Base-by-base conservation (phyloP, 2,329 filamentous ascomycete species). In the Cordyceps cicadae region DNA sequence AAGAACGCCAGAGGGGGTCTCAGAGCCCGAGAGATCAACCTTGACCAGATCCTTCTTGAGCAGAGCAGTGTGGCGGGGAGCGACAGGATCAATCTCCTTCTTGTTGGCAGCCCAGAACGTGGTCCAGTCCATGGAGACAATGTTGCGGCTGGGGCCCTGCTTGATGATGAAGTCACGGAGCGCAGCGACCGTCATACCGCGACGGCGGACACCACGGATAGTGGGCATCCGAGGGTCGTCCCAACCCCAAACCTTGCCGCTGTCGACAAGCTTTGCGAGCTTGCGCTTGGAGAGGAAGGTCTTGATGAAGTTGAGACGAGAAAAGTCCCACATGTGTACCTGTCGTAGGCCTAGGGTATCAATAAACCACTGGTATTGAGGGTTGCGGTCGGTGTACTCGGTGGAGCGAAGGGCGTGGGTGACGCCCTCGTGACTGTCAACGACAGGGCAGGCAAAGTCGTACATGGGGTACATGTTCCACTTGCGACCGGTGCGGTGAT, bases 391-490 rank as follows among this genome's bases (percentile, higher is more conserved):
- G 60, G 90, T 90, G 76, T 93, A 94, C 79, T 94, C 90, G 66
- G 89, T 93, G 1, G 90, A 92, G 66, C 90, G 83, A 61, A 94
- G 81, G 8, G 90, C 90, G 70, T 93, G 90, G 2, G 90, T 94
- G 59, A 94, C 87, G 46, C 90, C 90, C 77, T 94, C 89, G 66
- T 90, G 75, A 63, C 85, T 85, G 74, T 94, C 90, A 62, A 94
- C 86, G 24, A 93, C 85, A 17, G 90, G 90, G 74, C 88, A 92
- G 64, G 89, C 89, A 70, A 93, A 90, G 72, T 94, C 90, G 78
- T 94, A 94, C 65, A 88, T 93, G 39, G 89, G 89, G 75, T 93
- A 93, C 70, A 91, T 87, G 77, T 92, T 93, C 88, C 89, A 93
- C 63, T 81, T 85, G 62, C 79, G 83, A 37, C 89, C 89, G 1